Percentiles rank a stretch among this genome's conserved stretches.
These are phyloP conservation scores for Capsicum pubescens DNA, from an alignment of 257 asterid species.

Conservation along the genomic window DNA sequence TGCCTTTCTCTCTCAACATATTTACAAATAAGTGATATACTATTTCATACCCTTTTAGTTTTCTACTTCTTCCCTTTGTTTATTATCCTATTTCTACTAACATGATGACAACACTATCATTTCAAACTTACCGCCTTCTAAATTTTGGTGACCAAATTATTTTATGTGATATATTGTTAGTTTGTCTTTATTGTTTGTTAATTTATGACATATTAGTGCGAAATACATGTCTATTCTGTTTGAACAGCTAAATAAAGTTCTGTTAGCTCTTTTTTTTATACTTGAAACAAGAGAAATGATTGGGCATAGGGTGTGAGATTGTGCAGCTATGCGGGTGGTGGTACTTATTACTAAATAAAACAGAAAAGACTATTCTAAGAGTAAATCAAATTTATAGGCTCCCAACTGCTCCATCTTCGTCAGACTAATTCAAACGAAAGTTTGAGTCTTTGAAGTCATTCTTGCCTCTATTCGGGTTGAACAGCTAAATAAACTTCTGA, in stretches of 20 bases:
- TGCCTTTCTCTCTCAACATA: not conserved
- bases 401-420: not conserved
- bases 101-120: not conserved
- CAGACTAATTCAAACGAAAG: not conserved
- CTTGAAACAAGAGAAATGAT: not conserved
- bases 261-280: not conserved
- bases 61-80: not conserved
- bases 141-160: not conserved
- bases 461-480: constrained; percentile 1
- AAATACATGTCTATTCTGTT: not conserved
- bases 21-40: not conserved
- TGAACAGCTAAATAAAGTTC: not conserved
- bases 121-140: not conserved
- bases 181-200: not conserved
- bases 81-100: not conserved
- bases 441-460: not conserved
- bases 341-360: not conserved
- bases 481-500: not conserved
- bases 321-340: not conserved
- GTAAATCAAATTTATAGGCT: not conserved
- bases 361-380: not conserved
- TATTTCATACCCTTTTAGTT: not conserved
- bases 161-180: not conserved
- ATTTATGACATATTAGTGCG: not conserved
- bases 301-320: not conserved